Base-by-base conservation (phyloP, 306 rosid species). In the Malus orientalis region DNA sequence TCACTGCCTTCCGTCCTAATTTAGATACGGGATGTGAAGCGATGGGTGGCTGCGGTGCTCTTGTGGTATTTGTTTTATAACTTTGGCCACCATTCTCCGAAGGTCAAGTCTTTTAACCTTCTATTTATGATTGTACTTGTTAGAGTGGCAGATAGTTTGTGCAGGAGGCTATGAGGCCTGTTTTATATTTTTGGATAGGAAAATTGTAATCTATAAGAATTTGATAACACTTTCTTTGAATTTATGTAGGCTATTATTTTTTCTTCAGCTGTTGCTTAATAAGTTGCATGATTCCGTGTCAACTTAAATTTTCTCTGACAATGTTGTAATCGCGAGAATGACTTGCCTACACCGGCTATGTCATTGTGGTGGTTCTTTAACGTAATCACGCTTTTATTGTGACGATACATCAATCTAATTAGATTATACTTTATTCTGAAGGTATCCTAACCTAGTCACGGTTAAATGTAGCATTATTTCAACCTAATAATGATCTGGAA, bases 91-190 rank as follows among this genome's bases (percentile, higher is more conserved):
- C 61, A 53, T 75, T 74, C 82, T 53, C 68, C 13, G 65, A 6
- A 53, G 14, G 32, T 67, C 44, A 51, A 77, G 73, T 71, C 76
- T 58, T 47, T 47, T 51, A 51, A 62, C 75, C 42, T 73, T 81
- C 72, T 49, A 29, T 51, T 64, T 73, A 66, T 64, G 55, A 68
- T 47, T 75, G 77, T 79, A 49, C 42, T 27, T 81, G 49, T 72
- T 68, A 64, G 80, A 64, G 42, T 30, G 47, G 25, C 70, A 45
- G 84, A 68, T 80, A 70, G 27, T 7, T 44, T 19, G 57, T 45
- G 84, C 65, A 8, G 78, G 71, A 80, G 78, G 70, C 62, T 80
- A 27, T 27, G 80, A 33, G 45, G 29, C 68, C 60, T 45, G 73
- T 71, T 74, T 79, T 61, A 67, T 68, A 4, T 78, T 65, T 49